Conservation (phyloP, 2,329 filamentous ascomycete species). For the Fusarium stilboides region DNA sequence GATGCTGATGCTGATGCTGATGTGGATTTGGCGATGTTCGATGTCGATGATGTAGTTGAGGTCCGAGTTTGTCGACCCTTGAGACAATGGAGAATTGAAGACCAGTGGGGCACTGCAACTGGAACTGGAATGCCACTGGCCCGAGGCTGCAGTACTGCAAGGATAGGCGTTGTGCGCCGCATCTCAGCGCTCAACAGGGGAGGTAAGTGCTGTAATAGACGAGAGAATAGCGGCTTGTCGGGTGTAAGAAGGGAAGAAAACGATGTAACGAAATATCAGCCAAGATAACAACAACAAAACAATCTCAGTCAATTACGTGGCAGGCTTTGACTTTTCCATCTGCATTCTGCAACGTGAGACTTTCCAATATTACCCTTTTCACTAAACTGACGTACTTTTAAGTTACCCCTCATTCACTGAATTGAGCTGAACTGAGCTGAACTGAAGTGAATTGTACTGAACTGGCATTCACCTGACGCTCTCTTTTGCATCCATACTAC, state of each 20-base stretch:
- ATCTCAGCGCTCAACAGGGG: slow-evolving; percentile 14
- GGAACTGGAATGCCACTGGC: slow-evolving; percentile 17
- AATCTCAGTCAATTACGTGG: slow-evolving; percentile 2
- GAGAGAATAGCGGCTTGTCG: too few species aligned
- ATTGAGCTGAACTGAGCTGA: background rate
- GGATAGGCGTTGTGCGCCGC: slow-evolving; percentile 45
- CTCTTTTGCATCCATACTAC: slow-evolving; percentile 6
- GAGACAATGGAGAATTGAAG: slow-evolving; percentile 13
- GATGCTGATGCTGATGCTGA: too few species aligned
- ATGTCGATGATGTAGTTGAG: slow-evolving; percentile 44
- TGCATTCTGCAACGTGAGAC: slow-evolving; percentile 15
- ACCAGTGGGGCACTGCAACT: slow-evolving; percentile 31
- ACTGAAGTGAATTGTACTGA: background rate
- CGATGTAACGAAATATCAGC: background rate
- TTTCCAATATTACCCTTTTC: background rate
- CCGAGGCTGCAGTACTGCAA: slow-evolving; percentile 47
- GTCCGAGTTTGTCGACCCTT: slow-evolving; percentile 39
- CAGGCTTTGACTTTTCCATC: background rate
- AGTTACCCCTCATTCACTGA: slow-evolving; percentile 27
- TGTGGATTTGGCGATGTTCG: slow-evolving; percentile 9
- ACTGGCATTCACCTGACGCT: slow-evolving; percentile 5
- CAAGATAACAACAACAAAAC: slow-evolving; percentile 2
- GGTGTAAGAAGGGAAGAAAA: background rate
- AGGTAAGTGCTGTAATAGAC: too few species aligned
- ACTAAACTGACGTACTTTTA: background rate